These are phyloP conservation scores for Neopestalotiopsis rosae DNA, from an alignment of 2,329 filamentous ascomycete genomes.

Conservation along the genomic window DNA sequence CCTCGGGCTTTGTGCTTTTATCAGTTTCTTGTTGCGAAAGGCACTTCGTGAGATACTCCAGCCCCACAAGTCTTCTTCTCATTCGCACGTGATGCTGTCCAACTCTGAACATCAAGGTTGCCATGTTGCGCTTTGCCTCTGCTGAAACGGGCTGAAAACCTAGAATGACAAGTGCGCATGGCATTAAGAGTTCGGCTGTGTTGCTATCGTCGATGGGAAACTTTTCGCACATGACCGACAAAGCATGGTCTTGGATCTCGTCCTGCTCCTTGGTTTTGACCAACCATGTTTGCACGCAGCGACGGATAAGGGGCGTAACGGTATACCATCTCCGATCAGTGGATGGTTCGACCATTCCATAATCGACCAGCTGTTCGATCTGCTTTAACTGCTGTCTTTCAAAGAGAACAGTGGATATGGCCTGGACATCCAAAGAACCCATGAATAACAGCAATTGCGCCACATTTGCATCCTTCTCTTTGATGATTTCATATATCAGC, in stretches of 20 bases:
- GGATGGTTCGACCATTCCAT: slow-evolving; percentile 10
- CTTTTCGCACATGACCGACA: neutral
- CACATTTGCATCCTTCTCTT: neutral
- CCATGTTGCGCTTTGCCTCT: neutral
- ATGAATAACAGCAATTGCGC: neutral
- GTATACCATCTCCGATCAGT: neutral
- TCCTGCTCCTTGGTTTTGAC: neutral
- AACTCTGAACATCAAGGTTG: neutral
- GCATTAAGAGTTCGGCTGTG: neutral
- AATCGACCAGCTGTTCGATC: neutral
- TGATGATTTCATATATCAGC: neutral
- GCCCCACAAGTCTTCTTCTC: neutral
- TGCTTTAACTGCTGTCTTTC: neutral
- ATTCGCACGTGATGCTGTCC: neutral
- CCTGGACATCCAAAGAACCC: neutral
- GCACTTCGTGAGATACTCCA: neutral
- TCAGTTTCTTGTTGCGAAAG: neutral
- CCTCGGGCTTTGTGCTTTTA: neutral
- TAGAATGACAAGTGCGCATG: neutral
- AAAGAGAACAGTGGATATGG: neutral
- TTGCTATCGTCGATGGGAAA: neutral
- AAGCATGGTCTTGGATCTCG: neutral
- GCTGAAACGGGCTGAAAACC: neutral
- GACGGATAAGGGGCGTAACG: slow-evolving; percentile 2
- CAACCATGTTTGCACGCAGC: slow-evolving; percentile 6